phyloP scores from a whole-genome alignment of 768 basidiomycete genomes.

The Phallus indusiatus region DNA sequence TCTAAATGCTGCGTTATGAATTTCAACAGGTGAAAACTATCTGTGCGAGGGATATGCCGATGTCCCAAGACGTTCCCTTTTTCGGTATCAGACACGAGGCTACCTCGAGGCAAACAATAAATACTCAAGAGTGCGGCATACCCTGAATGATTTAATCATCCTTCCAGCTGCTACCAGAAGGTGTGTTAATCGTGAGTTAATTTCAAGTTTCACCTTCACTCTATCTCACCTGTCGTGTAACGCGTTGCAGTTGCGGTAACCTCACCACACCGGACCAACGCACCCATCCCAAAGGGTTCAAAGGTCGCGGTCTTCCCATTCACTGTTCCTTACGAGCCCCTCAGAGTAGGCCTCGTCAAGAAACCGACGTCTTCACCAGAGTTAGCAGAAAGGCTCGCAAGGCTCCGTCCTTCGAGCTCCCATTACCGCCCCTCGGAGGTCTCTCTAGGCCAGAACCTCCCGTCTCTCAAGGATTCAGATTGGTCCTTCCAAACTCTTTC shows the following conservation, averaged over 20 bases:
- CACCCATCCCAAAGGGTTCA: background rate
- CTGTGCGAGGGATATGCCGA: background rate
- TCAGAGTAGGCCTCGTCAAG: slow-evolving; percentile 9
- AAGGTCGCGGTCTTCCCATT: background rate
- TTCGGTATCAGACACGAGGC: background rate
- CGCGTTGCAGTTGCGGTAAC: slow-evolving; percentile 1
- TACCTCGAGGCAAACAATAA: background rate
- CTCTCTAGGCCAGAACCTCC: background rate
- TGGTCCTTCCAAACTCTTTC: background rate
- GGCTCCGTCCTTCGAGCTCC: slow-evolving; percentile 6
- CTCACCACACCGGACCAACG: slow-evolving; percentile 1
- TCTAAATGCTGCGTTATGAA: background rate
- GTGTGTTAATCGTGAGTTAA: slow-evolving; percentile 2
- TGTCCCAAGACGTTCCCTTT: background rate
- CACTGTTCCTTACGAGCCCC: slow-evolving; percentile 6
- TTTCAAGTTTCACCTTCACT: slow-evolving; percentile 1
- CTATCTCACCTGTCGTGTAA: slow-evolving; percentile 3
- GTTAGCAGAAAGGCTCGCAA: slow-evolving; percentile 1
- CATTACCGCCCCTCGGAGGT: background rate
- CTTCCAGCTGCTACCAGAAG: background rate
- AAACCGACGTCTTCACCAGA: slow-evolving; percentile 6
- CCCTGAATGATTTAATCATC: background rate
- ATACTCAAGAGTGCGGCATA: background rate
- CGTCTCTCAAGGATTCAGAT: background rate
- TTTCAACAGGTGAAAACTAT: background rate